Evolutionary conservation across 768 basidiomycete species (phyloP).

Genomic region (Dacryopinax primogenitus): DNA sequence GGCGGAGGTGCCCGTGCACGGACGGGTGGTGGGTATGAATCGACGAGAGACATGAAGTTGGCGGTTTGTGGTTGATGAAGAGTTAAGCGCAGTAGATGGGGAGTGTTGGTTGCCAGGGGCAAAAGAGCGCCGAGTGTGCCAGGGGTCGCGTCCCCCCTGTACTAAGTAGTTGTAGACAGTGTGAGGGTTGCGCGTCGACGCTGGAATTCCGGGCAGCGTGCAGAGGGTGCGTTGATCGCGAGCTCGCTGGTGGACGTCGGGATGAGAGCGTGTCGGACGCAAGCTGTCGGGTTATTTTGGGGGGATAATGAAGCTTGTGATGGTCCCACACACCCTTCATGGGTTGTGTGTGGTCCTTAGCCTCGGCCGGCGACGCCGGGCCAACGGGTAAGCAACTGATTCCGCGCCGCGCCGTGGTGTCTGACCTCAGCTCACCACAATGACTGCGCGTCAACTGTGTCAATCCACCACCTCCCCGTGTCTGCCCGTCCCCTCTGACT

Average conservation of each 20-base stretch:
- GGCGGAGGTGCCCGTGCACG: not conserved
- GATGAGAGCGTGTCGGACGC: not conserved
- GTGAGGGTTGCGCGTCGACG: not conserved
- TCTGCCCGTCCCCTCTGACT: not conserved
- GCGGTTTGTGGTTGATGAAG: not conserved
- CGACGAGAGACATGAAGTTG: constrained; percentile 1
- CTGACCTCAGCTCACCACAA: not conserved
- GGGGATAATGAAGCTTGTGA: constrained; percentile 5
- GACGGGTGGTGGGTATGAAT: not conserved
- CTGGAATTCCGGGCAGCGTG: not conserved
- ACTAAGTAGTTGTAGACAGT: not conserved
- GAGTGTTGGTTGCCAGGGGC: not conserved
- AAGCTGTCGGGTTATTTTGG: not conserved
- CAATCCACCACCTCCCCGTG: not conserved
- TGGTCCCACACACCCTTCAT: not conserved
- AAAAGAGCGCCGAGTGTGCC: not conserved
- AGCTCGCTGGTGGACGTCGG: not conserved
- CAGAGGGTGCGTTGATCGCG: not conserved
- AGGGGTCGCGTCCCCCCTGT: not conserved
- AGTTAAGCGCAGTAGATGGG: not conserved
- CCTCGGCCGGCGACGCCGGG: constrained; percentile 6
- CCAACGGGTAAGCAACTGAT: constrained; percentile 3
- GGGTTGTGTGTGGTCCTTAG: not conserved
- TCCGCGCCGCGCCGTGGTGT: constrained; percentile 1
- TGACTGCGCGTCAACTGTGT: not conserved